These are phyloP conservation scores for Colletotrichum sp. DNA, from an alignment of 2,329 filamentous ascomycete species.

Conservation along the genomic window DNA sequence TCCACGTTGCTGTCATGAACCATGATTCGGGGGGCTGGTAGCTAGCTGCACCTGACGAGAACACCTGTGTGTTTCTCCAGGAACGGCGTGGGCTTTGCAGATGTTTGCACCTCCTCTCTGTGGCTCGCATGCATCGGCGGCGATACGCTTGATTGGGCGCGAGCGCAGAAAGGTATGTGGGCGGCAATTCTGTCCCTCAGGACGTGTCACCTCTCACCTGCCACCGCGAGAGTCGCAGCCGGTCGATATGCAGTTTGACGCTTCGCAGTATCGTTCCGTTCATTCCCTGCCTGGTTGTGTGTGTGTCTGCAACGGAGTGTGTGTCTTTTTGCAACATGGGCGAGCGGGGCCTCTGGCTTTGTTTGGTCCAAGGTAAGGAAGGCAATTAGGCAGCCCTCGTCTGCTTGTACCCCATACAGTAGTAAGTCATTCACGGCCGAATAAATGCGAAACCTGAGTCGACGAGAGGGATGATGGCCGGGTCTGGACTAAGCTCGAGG, in stretches of 20 bases:
- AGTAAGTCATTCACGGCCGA: neutral
- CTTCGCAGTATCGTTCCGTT: neutral
- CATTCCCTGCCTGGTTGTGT: neutral
- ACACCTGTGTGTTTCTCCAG: neutral
- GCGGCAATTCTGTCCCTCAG: neutral
- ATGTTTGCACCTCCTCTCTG: neutral
- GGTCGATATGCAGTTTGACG: neutral
- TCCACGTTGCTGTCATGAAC: constrained; percentile 1
- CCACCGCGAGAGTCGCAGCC: constrained; percentile 2
- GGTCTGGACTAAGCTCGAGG: neutral
- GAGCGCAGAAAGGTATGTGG: neutral
- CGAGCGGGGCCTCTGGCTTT: neutral
- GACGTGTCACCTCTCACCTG: constrained; percentile 10
- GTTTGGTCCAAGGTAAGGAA: neutral
- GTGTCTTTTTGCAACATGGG: neutral
- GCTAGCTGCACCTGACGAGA: constrained; percentile 5
- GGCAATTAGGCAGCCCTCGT: neutral
- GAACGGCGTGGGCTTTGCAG: neutral
- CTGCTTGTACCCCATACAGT: neutral
- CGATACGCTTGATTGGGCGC: constrained; percentile 7
- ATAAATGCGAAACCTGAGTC: neutral
- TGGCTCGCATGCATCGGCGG: neutral
- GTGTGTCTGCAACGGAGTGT: neutral
- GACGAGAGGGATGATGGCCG: neutral
- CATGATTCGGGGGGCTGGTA: constrained; percentile 2